A percentile compares a stretch with the other conserved stretches of the same genome.
Conservation (phyloP, 2,329 filamentous ascomycete genomes). For the Colletotrichum lini region DNA sequence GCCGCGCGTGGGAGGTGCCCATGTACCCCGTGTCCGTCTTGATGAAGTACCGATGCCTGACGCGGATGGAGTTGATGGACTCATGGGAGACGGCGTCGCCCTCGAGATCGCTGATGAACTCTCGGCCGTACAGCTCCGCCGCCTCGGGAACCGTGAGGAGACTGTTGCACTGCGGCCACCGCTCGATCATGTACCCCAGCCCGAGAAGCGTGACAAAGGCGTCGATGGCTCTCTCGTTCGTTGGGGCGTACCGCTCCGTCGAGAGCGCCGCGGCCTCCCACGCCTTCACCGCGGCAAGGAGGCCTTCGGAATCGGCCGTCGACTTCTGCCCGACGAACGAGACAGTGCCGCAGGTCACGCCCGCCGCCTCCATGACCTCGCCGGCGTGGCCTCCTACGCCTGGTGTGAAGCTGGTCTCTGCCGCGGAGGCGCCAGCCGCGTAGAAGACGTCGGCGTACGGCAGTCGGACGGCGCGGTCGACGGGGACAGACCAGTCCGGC, state of each 20-base stretch:
- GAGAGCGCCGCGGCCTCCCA: background rate
- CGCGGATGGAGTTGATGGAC: constrained; percentile 9
- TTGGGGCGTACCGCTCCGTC: background rate
- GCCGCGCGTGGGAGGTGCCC: constrained; percentile 4
- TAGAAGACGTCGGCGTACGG: constrained; percentile 8
- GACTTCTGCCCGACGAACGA: constrained; percentile 7
- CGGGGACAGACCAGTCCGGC: constrained; percentile 13
- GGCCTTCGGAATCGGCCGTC: background rate
- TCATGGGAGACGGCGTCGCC: background rate
- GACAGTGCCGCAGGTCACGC: background rate
- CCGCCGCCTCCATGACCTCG: background rate
- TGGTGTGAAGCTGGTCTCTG: background rate
- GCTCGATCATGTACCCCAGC: constrained; percentile 1
- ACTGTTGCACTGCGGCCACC: constrained; percentile 17
- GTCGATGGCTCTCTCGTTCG: background rate
- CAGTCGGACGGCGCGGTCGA: background rate
- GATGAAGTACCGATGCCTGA: constrained; percentile 3
- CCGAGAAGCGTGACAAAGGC: constrained; percentile 9
- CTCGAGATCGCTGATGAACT: background rate
- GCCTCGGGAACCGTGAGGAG: constrained; percentile 1
- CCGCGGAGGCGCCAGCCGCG: constrained; percentile 5
- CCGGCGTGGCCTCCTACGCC: background rate
- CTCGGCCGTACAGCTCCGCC: background rate
- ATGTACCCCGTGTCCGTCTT: constrained; percentile 7
- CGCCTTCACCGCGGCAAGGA: background rate